A percentile compares a stretch with the other conserved stretches of the same genome.
These are phyloP conservation scores for Limnomonas spitsbergensis DNA, from an alignment of 139 green algal genomes.

Conservation along the genomic window DNA sequence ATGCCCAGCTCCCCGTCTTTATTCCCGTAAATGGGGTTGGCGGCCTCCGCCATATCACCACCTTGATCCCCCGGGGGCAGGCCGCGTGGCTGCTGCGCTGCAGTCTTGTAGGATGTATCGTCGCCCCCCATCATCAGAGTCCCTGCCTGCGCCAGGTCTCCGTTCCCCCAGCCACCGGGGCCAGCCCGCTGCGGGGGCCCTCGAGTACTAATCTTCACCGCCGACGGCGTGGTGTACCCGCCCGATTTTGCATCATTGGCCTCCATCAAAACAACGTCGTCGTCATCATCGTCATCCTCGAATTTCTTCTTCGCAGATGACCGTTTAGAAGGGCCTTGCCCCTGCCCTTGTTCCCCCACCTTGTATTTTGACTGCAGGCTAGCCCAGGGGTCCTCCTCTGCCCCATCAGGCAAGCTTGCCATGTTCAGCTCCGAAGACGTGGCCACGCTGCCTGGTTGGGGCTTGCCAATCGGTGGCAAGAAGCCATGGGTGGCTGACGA, in stretches of 20 bases:
- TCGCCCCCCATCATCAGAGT: slow-evolving; percentile 21
- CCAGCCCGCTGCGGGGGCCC: not conserved
- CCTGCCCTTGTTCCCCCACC: not conserved
- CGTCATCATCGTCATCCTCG: not conserved
- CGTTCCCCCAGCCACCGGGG: slow-evolving; percentile 14
- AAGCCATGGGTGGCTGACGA: too few relatives aligned
- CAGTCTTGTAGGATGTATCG: not conserved
- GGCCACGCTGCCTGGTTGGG: too few relatives aligned
- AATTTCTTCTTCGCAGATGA: not conserved
- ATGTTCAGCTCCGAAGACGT: too few relatives aligned
- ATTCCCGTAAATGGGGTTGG: not conserved
- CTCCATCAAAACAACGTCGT: not conserved
- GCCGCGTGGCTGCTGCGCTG: not conserved
- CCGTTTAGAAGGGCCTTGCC: not conserved
- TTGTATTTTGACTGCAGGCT: slow-evolving; percentile 8
- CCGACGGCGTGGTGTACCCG: not conserved
- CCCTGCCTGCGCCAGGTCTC: slow-evolving; percentile 4
- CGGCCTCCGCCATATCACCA: not conserved
- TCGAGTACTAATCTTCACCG: not conserved
- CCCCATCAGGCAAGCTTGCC: too few relatives aligned
- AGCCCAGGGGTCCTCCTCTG: slow-evolving; percentile 17
- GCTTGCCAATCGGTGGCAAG: too few relatives aligned
- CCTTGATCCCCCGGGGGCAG: not conserved
- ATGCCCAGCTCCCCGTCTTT: slow-evolving; percentile 12
- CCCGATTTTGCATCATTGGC: not conserved